These are phyloP conservation scores for Suhomyces ambrosiae DNA, from an alignment of 1,139 yeast genomes.

Conservation along the genomic window DNA sequence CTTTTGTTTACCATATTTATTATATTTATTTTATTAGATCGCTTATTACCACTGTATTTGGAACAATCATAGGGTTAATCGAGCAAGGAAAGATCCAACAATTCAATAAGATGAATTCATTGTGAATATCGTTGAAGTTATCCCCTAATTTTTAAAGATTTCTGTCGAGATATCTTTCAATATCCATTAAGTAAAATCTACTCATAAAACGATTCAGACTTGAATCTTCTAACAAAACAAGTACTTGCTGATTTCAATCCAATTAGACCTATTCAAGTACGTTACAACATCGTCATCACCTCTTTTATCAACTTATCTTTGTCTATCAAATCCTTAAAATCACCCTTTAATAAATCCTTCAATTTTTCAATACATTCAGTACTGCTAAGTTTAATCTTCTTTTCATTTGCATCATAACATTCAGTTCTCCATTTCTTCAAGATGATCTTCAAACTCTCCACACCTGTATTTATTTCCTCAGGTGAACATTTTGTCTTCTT, in stretches of 20 bases:
- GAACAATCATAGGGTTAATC: no score
- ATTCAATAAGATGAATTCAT: no score
- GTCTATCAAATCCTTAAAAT: constrained; percentile 25
- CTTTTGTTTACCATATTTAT: neutral
- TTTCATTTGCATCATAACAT: constrained; percentile 43
- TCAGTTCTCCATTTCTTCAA: constrained; percentile 62
- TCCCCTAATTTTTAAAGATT: no score
- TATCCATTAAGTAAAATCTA: no score
- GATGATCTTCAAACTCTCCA: constrained; percentile 53
- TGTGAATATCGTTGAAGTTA: no score
- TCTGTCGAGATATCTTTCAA: no score
- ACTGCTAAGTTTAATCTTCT: constrained; percentile 30
- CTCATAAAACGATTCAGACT: no score
- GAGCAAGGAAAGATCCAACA: no score
- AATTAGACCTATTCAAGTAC: no score
- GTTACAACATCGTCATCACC: constrained; percentile 36
- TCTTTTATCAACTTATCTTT: constrained; percentile 46
- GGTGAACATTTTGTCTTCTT: constrained; percentile 56
- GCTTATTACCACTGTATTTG: no score
- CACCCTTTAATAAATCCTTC: constrained; percentile 32
- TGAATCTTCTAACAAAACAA: no score
- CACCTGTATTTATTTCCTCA: constrained; percentile 59
- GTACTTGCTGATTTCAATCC: no score
- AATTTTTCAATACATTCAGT: constrained; percentile 43
- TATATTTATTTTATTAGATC: neutral